These are phyloP conservation scores for Monosporozyma servazzii DNA, from an alignment of 805 yeast genomes.

Conservation along the genomic window DNA sequence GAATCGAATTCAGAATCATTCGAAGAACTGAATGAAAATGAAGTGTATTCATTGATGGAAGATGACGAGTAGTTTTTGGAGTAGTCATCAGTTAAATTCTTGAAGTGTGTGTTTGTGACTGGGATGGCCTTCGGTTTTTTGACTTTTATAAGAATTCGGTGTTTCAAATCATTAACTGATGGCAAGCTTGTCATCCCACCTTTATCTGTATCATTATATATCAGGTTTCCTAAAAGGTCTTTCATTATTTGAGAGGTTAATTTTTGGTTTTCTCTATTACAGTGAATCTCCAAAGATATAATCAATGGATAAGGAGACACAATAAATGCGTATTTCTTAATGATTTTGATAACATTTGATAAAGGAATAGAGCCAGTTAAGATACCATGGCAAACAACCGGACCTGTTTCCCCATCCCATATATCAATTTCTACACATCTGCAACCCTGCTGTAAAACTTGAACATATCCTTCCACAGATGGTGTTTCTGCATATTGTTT, in stretches of 20 bases:
- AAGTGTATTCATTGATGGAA: constrained; percentile 12
- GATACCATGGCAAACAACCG: constrained; percentile 88
- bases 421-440: constrained; percentile 90
- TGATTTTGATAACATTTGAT: constrained; percentile 56
- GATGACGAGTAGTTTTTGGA: constrained; percentile 7
- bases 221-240: constrained; percentile 48
- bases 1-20: constrained; percentile 25
- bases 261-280: constrained; percentile 60
- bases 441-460: constrained; percentile 85
- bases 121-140: constrained; percentile 39
- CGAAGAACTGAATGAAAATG: constrained; percentile 30
- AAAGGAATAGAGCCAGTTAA: constrained; percentile 69
- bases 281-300: constrained; percentile 76
- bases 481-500: constrained; percentile 81
- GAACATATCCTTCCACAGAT: constrained; percentile 81
- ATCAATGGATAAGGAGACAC: constrained; percentile 79
- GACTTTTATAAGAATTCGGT: constrained; percentile 67
- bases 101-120: background rate
- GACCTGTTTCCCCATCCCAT: constrained; percentile 82
- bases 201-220: constrained; percentile 31
- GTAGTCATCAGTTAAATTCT: background rate
- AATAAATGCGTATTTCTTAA: constrained; percentile 82
- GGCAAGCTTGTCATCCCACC: constrained; percentile 38
- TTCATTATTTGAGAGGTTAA: constrained; percentile 44
- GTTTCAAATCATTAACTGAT: constrained; percentile 62